A percentile compares a stretch with the other conserved stretches of the same genome.
phyloP scores from a whole-genome alignment of 805 yeast genomes.

The Candida tibetensis region DNA sequence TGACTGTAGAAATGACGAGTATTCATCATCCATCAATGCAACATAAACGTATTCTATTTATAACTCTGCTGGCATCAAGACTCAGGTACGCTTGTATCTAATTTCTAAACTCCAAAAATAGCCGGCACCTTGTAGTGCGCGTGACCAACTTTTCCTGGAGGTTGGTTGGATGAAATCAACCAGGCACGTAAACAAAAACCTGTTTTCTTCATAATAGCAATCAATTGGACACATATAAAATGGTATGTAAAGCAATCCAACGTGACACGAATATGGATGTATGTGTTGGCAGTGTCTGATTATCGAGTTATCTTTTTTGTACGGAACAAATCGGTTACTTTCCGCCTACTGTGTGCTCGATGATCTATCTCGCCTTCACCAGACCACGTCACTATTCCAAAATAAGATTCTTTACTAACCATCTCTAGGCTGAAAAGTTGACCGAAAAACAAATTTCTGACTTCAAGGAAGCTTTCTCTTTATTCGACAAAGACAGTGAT shows the following conservation, averaged over 20 bases:
- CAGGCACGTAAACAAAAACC: conserved; percentile 3
- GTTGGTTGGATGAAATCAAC: neutral
- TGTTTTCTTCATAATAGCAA: neutral
- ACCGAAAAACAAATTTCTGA: conserved; percentile 96
- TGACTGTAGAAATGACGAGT: conserved; percentile 16
- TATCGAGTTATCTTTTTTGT: too few relatives aligned
- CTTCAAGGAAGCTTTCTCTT: conserved; percentile 95
- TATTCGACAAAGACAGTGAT: conserved; percentile 94
- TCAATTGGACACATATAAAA: neutral
- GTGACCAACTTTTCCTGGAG: conserved; percentile 1
- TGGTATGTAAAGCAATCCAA: conserved; percentile 1
- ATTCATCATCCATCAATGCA: conserved; percentile 4
- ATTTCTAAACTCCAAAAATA: neutral
- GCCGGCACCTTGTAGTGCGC: neutral
- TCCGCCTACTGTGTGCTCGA: too few relatives aligned
- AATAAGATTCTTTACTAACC: too few relatives aligned
- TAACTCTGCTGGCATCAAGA: too few relatives aligned
- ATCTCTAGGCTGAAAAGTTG: conserved; percentile 83
- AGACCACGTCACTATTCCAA: too few relatives aligned
- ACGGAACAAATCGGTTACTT: too few relatives aligned
- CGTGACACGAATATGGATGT: neutral
- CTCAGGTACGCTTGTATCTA: too few relatives aligned
- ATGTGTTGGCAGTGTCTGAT: too few relatives aligned
- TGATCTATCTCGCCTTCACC: too few relatives aligned
- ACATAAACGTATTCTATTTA: too few relatives aligned